phyloP scores from a whole-genome alignment of 139 green algal species.

The Spirogloea muscicola region DNA sequence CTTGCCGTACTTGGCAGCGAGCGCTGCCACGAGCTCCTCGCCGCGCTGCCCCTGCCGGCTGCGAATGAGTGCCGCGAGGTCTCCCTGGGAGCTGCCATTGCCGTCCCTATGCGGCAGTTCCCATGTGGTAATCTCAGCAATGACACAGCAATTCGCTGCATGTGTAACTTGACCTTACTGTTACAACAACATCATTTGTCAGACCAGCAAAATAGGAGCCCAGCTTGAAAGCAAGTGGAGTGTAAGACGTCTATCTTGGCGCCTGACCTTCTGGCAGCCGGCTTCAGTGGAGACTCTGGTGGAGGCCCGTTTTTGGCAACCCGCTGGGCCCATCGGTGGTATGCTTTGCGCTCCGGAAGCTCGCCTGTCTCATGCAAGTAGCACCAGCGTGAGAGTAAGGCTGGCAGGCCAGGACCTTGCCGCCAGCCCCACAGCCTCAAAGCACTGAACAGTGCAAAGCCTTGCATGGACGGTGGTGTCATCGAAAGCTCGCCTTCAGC shows the following conservation, averaged over 20 bases:
- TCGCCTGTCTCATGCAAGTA: neutral
- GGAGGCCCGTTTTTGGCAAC: too few species aligned
- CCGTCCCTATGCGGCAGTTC: neutral
- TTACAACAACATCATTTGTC: neutral
- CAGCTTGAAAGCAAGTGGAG: too few species aligned
- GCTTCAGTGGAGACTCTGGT: too few species aligned
- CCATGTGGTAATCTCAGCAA: neutral
- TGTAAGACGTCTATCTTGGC: too few species aligned
- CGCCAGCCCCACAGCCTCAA: neutral
- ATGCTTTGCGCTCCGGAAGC: neutral
- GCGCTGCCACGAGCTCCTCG: constrained; percentile 5
- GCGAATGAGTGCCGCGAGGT: constrained; percentile 1
- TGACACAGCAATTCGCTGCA: neutral
- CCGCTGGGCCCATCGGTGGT: neutral
- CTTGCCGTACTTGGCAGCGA: constrained; percentile 11
- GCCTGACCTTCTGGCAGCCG: neutral
- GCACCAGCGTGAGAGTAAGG: neutral
- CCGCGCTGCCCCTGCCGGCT: neutral
- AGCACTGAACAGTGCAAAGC: neutral
- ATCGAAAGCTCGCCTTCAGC: constrained; percentile 12
- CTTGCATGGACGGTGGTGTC: neutral
- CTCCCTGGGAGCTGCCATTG: neutral
- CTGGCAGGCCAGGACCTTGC: neutral
- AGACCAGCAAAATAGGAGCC: too few species aligned
- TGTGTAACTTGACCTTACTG: neutral